Conservation (phyloP, 306 rosid genomes). For the Cucumis cinereus region DNA sequence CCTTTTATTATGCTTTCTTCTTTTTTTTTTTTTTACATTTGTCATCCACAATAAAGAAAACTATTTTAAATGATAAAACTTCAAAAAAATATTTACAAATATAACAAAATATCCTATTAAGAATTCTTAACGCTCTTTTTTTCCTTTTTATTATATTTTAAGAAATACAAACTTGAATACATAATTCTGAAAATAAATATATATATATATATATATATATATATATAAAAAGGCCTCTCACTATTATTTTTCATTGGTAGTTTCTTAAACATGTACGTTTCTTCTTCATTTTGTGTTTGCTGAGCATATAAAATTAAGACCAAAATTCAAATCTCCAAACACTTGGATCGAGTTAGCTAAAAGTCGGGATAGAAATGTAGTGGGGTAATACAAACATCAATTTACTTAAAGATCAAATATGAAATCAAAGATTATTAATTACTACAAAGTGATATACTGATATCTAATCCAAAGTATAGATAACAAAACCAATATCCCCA, state of each 20-base stretch:
- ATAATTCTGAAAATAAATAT: background rate
- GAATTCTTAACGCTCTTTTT: no score
- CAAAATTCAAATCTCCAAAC: background rate
- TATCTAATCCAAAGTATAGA: background rate
- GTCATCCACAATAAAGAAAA: no score
- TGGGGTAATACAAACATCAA: background rate
- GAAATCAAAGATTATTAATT: background rate
- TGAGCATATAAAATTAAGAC: background rate
- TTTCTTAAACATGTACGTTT: background rate
- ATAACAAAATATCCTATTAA: no score
- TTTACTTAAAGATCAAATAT: background rate
- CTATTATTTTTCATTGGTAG: background rate
- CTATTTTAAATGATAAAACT: no score
- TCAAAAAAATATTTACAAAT: no score
- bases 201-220: no score
- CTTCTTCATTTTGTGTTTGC: background rate
- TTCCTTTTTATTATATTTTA: no score
- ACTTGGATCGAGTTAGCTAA: background rate
- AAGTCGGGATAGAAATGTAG: background rate
- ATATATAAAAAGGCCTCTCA: no score
- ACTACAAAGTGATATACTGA: background rate
- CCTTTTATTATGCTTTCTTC: no score
- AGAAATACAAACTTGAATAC: background rate
- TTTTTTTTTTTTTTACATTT: no score
- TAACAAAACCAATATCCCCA: background rate